Percentiles rank a stretch among this genome's conserved stretches.
Evolutionary conservation across 1,139 yeast species (phyloP).

Genomic region (Blastobotrys malaysiensis): DNA sequence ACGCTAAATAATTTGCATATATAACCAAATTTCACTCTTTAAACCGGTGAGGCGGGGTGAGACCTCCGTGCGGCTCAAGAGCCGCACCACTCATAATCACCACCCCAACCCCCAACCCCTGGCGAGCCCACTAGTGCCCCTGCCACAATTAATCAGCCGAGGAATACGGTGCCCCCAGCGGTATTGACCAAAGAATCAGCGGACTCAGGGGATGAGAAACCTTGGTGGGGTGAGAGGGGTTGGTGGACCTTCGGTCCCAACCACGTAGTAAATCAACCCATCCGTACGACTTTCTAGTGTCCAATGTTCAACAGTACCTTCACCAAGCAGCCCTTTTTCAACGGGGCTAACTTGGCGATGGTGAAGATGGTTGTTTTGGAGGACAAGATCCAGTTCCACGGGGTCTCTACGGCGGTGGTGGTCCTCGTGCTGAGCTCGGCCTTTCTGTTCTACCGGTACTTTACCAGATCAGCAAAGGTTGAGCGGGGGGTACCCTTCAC

Average conservation of each 20-base stretch:
- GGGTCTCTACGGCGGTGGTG: background rate
- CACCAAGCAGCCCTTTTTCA: background rate
- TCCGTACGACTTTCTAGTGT: background rate
- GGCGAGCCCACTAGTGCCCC: no score
- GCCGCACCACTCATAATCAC: no score
- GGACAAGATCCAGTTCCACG: background rate
- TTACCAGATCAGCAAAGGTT: slow-evolving; percentile 7
- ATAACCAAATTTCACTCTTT: no score
- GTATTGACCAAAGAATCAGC: no score
- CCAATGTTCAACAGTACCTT: background rate
- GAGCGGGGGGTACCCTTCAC: slow-evolving; percentile 9
- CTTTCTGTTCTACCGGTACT: slow-evolving; percentile 10
- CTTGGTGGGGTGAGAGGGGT: no score
- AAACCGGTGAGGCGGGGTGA: no score
- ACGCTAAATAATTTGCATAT: slow-evolving; percentile 40
- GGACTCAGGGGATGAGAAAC: no score
- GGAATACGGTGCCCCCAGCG: no score
- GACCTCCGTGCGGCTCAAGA: no score
- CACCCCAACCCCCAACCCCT: no score
- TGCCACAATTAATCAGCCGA: no score
- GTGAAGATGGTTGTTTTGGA: background rate
- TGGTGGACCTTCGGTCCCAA: background rate
- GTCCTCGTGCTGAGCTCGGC: background rate
- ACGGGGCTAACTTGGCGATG: background rate
- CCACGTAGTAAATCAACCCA: background rate